Evolutionary conservation across 345 rosid species (phyloP), one percentile per base, ranked within the genome.

Genomic region (Aethionema arabicum): DNA sequence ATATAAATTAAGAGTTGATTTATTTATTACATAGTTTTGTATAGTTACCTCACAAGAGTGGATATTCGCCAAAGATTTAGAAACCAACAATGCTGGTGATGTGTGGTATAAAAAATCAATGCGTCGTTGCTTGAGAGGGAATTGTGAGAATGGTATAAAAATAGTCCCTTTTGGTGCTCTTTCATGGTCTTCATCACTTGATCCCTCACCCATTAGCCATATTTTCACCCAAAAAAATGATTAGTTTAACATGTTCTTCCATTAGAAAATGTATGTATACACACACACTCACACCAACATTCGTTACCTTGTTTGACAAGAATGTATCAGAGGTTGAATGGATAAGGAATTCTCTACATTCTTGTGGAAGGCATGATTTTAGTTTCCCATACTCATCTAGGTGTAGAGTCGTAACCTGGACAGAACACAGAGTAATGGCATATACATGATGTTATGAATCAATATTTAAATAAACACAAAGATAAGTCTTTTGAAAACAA

Each of bases 131-230:
- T 72, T 77, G 45, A 78, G 79, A 8, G 91, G 91, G 55, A 85
- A 76, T 46, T 78, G 82, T 36, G 75, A 72, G 65, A 65, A 58
- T 33, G 75, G 75, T 47, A 72, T 72, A 37, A 72, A 72, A 47
- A 72, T 11, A 44, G 75, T 58, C 13, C 75, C 81, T 41, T 72
- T 68, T 11, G 72, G 14, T 27, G 88, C 91, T 63, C 62, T 75
- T 4, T 31, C 62, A 35, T 81, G 91, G 47, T 81, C 88, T 50
- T 73, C 72, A 13, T 66, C 78, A 0, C 56, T 74, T 41, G 81
- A 39, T 46, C 66, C 85, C 70, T 81, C 91, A 69, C 88, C 91
- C 35, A 83, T 79, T 42, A 87, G 21, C 95, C 91, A 85, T 61
- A 83, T 59, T 86, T 82, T 65, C 30, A 59, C 30, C 14, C 39